Percentiles rank a stretch among this genome's conserved stretches.
Evolutionary conservation across 2,329 filamentous ascomycete genomes (phyloP).

Genomic region (Dothiorella sarmentorum): DNA sequence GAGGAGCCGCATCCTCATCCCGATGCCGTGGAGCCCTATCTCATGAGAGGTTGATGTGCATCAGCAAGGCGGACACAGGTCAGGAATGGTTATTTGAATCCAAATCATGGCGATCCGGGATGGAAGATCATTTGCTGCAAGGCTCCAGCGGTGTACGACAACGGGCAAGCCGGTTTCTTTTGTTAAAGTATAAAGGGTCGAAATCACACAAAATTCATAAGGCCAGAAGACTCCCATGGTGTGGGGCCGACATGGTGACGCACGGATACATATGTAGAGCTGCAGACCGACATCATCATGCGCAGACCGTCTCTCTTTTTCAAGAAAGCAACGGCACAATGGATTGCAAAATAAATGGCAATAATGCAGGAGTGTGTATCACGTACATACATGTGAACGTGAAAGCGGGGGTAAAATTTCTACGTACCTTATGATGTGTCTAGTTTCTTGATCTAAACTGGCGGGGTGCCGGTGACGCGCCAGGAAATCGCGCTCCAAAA

Average conservation of each 20-base stretch:
- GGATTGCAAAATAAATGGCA: no score
- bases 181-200: not conserved
- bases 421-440: no score
- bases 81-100: not conserved
- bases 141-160: not conserved
- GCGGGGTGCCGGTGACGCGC: constrained; percentile 5
- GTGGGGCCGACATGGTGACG: not conserved
- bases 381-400: no score
- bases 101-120: not conserved
- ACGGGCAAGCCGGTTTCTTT: not conserved
- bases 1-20: constrained; percentile 89
- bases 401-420: no score
- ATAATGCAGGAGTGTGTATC: no score
- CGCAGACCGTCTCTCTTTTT: not conserved
- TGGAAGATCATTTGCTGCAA: not conserved
- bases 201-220: not conserved
- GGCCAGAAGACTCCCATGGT: not conserved
- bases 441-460: no score
- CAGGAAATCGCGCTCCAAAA: constrained; percentile 10
- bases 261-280: not conserved
- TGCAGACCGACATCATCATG: not conserved
- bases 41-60: not conserved
- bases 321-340: no score
- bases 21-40: constrained; percentile 91
- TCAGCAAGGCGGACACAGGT: not conserved